Evolutionary conservation across 768 basidiomycete species (phyloP).

Genomic region (Tylopilus balloui): DNA sequence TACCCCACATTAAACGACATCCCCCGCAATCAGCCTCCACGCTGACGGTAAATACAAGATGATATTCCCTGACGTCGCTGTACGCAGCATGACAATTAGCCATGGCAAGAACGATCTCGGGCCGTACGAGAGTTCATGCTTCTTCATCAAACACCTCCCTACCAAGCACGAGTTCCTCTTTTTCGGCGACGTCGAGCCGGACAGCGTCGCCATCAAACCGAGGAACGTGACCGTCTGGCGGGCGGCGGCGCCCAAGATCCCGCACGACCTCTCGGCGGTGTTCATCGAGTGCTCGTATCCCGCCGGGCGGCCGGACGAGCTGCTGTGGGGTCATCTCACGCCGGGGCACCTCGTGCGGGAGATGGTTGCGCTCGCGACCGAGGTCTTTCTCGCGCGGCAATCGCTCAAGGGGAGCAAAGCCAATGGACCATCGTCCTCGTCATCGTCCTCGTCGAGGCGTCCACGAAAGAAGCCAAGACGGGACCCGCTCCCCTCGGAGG

Average conservation of each 20-base stretch:
- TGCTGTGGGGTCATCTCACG: slow-evolving; percentile 82
- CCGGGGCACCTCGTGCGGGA: slow-evolving; percentile 79
- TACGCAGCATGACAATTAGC: slow-evolving; percentile 62
- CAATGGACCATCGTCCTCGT: not conserved
- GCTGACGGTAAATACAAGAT: slow-evolving; percentile 49
- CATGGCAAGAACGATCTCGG: slow-evolving; percentile 60
- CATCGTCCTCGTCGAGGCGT: not conserved
- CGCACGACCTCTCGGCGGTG: slow-evolving; percentile 62
- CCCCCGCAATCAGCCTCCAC: slow-evolving; percentile 48
- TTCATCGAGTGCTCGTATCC: slow-evolving; percentile 96
- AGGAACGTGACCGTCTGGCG: slow-evolving; percentile 74
- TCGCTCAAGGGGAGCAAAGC: slow-evolving; percentile 25
- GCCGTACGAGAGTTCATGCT: slow-evolving; percentile 74
- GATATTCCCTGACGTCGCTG: slow-evolving; percentile 54
- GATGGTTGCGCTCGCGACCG: slow-evolving; percentile 60
- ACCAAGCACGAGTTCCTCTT: slow-evolving; percentile 75
- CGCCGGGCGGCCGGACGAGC: slow-evolving; percentile 58
- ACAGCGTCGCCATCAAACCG: slow-evolving; percentile 58
- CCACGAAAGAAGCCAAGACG: slow-evolving; percentile 37
- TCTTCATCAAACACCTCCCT: slow-evolving; percentile 72
- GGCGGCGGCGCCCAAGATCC: slow-evolving; percentile 73
- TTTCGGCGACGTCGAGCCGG: slow-evolving; percentile 93
- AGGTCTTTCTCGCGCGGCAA: slow-evolving; percentile 50
- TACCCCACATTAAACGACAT: too few species aligned
- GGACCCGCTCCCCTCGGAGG: slow-evolving; percentile 38